A percentile compares a stretch with the other conserved stretches of the same genome.
phyloP scores from a whole-genome alignment of 2,329 filamentous ascomycete species.

The Magnaporthiopsis poae region DNA sequence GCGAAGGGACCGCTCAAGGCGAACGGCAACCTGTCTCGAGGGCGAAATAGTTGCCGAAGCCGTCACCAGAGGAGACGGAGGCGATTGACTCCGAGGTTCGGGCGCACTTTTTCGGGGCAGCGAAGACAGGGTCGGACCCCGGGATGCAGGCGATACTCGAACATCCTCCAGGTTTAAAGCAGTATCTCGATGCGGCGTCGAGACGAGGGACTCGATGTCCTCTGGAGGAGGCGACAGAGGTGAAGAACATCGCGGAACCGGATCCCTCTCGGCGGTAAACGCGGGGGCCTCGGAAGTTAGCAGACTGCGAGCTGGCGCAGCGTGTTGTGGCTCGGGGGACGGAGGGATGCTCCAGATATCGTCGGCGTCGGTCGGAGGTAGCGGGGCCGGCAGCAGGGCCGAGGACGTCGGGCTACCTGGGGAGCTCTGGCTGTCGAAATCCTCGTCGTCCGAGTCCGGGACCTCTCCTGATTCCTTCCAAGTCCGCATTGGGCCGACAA shows the following conservation, averaged over 20 bases:
- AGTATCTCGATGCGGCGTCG: neutral
- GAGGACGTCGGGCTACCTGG: slow-evolving; percentile 1
- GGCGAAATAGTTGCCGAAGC: neutral
- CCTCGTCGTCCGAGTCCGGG: slow-evolving; percentile 35
- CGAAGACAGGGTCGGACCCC: neutral
- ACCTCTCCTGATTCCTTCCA: slow-evolving; percentile 36
- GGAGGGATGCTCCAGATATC: slow-evolving; percentile 7
- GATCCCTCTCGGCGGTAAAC: neutral
- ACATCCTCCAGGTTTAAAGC: neutral
- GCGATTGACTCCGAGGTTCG: neutral
- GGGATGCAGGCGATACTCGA: neutral
- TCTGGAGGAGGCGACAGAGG: slow-evolving; percentile 5
- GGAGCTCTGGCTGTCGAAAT: slow-evolving; percentile 24
- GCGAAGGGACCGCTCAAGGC: slow-evolving; percentile 40
- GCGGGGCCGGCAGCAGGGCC: neutral
- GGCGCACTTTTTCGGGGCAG: neutral
- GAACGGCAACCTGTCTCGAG: slow-evolving; percentile 19
- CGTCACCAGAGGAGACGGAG: neutral
- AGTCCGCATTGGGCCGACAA: slow-evolving; percentile 26
- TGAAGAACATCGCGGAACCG: neutral
- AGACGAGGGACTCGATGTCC: neutral
- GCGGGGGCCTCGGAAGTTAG: slow-evolving; percentile 6
- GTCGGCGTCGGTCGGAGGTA: slow-evolving; percentile 2
- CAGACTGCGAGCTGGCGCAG: slow-evolving; percentile 8
- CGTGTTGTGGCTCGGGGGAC: neutral